Evolutionary conservation across 2,329 filamentous ascomycete genomes (phyloP).

Genomic region (Cordyceps cicadae): DNA sequence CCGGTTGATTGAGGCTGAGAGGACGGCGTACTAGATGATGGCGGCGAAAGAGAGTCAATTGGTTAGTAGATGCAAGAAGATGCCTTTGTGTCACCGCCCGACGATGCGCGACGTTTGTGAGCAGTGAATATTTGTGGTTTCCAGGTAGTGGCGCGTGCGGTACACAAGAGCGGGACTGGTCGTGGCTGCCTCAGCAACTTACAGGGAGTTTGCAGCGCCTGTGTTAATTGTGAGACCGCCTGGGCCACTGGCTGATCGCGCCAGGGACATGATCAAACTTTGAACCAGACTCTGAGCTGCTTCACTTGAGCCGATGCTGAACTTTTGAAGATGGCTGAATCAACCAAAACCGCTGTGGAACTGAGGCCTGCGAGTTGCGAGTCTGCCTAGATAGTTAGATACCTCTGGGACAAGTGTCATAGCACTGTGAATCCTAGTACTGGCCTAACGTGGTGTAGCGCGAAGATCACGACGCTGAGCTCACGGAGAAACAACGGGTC

Average conservation of each 20-base stretch:
- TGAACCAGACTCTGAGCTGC: conserved; percentile 7
- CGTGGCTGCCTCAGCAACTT: conserved; percentile 16
- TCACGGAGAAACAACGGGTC: not conserved
- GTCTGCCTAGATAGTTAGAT: not conserved
- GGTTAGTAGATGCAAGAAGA: not conserved
- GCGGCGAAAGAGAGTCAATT: not conserved
- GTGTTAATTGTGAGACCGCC: conserved; percentile 57
- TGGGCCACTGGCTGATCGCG: conserved; percentile 51
- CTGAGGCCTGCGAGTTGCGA: not conserved
- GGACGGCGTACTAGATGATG: conserved; percentile 19
- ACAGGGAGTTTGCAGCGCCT: conserved; percentile 45
- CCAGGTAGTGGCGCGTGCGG: not conserved
- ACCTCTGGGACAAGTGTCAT: not conserved
- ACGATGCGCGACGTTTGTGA: not conserved
- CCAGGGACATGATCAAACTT: conserved; percentile 36
- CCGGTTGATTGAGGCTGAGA: conserved; percentile 27
- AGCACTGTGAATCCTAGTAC: not conserved
- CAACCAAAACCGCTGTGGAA: conserved; percentile 6
- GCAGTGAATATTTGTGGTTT: conserved; percentile 7
- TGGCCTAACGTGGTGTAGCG: not conserved
- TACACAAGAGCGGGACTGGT: conserved; percentile 11
- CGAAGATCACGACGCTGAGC: not conserved
- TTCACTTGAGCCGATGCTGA: conserved; percentile 9
- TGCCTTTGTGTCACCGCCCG: not conserved
- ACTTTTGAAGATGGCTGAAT: conserved; percentile 1